Evolutionary conservation across 768 basidiomycete genomes (phyloP), one percentile per base, ranked within the genome.

Genomic region (Tremella mesenterica): DNA sequence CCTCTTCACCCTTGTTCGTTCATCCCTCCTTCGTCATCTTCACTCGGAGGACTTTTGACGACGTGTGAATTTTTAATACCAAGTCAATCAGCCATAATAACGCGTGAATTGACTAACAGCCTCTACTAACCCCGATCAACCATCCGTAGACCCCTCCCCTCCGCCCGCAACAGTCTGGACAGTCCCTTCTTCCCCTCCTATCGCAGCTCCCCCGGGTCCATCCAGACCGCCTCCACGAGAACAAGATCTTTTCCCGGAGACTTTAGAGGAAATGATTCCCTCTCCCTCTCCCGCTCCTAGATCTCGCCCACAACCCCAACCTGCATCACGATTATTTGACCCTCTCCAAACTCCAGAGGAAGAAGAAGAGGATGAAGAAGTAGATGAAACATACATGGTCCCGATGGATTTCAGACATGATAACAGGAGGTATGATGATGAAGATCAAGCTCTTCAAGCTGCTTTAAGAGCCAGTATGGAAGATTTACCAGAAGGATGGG

Each of bases 361-460:
- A 4, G 65, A 50, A 10, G 30, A 44, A 14, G 50, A 50, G 14
- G 54, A 56, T 13, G 45, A 39, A 16, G 50, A 56, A 8, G 26
- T 47, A 25, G 50, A 63, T 25, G 56, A 59, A 27, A 27, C 46
- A 25, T 63, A 64, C 52, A 48, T 43, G 48, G 61, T 55, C 43
- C 59, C 60, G 12, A 54, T 39, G 25, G 65, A 67, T 48, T 67
- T 67, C 39, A 43, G 60, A 18, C 55, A 54, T 33, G 57, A 66
- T 9, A 55, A 51, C 29, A 52, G 64, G 51, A 54, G 53, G 41
- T 71, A 70, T 60, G 89, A 91, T 57, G 89, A 92, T 58, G 89
- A 91, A 47, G 89, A 93, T 62, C 81, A 80, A 21, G 84, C 86
- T 61, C 74, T 93, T 43, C 90, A 92, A 73, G 89, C 88, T 10